A percentile compares a stretch with the other conserved stretches of the same genome.
phyloP scores from a whole-genome alignment of 805 yeast genomes.

The Wickerhamiella sorbophila region DNA sequence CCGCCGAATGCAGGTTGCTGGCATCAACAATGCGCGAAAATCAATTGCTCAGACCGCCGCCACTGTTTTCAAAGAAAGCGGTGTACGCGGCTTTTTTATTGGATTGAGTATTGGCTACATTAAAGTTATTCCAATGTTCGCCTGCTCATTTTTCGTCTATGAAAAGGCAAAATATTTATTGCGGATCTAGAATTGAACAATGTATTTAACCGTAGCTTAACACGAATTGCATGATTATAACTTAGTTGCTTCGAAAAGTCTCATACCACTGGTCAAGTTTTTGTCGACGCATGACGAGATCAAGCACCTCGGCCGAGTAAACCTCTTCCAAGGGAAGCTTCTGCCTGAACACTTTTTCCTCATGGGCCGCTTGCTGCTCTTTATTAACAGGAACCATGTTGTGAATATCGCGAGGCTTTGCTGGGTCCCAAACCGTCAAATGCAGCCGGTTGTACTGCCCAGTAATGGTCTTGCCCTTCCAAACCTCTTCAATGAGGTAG shows the following conservation, averaged over 20 bases:
- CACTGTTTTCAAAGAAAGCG: constrained; percentile 55
- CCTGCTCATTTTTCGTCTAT: constrained; percentile 88
- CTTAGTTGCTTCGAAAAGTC: constrained; percentile 30
- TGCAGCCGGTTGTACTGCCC: constrained; percentile 69
- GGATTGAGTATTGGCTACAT: constrained; percentile 92
- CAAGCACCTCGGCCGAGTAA: constrained; percentile 45
- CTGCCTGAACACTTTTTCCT: constrained; percentile 55
- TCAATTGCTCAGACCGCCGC: constrained; percentile 30
- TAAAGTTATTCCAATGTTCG: constrained; percentile 93
- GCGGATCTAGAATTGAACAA: constrained; percentile 39
- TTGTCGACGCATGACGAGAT: constrained; percentile 44
- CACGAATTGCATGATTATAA: background rate
- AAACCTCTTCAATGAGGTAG: constrained; percentile 81
- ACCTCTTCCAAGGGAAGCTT: constrained; percentile 49
- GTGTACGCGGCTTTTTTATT: constrained; percentile 78
- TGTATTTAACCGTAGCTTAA: background rate
- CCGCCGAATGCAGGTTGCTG: constrained; percentile 92
- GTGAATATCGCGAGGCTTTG: constrained; percentile 46
- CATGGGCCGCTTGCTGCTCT: constrained; percentile 75
- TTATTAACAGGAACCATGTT: constrained; percentile 80
- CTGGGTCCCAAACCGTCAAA: constrained; percentile 73
- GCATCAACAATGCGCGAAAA: constrained; percentile 31
- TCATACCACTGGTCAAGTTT: constrained; percentile 64
- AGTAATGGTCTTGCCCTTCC: constrained; percentile 83
- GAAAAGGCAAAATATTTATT: constrained; percentile 65